Evolutionary conservation across 306 rosid species (phyloP).

Genomic region (Cucurbita maxima): DNA sequence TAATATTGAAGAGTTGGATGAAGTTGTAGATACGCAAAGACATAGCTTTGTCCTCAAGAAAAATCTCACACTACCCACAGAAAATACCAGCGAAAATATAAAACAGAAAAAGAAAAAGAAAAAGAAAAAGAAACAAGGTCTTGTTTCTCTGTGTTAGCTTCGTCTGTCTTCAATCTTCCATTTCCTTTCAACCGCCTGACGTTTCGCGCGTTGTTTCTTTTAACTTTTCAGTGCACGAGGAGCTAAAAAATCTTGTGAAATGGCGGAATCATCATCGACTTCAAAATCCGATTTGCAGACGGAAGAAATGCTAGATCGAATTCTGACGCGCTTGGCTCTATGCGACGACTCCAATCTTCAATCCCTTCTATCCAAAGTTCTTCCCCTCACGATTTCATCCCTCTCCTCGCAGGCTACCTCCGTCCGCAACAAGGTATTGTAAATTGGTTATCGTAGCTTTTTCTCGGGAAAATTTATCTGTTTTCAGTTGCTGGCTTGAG

Average conservation of each 20-base stretch:
- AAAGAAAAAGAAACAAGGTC: neutral
- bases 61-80: neutral
- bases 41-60: neutral
- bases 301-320: conserved; percentile 75
- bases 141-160: neutral
- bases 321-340: conserved; percentile 79
- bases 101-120: neutral
- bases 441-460: neutral
- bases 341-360: conserved; percentile 87
- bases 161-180: neutral
- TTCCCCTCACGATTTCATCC: conserved; percentile 65
- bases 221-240: neutral
- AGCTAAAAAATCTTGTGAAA: neutral
- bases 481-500: neutral
- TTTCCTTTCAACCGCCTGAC: neutral
- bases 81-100: neutral
- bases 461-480: neutral
- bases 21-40: too few species aligned
- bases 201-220: neutral
- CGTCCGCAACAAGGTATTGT: conserved; percentile 68
- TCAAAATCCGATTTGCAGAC: conserved; percentile 47
- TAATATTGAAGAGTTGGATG: too few species aligned
- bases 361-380: conserved; percentile 61
- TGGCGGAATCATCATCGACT: conserved; percentile 56
- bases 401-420: conserved; percentile 49